Evolutionary conservation across 768 basidiomycete species (phyloP), one percentile per base, ranked within the genome.

Genomic region (Boletus reticulatus): DNA sequence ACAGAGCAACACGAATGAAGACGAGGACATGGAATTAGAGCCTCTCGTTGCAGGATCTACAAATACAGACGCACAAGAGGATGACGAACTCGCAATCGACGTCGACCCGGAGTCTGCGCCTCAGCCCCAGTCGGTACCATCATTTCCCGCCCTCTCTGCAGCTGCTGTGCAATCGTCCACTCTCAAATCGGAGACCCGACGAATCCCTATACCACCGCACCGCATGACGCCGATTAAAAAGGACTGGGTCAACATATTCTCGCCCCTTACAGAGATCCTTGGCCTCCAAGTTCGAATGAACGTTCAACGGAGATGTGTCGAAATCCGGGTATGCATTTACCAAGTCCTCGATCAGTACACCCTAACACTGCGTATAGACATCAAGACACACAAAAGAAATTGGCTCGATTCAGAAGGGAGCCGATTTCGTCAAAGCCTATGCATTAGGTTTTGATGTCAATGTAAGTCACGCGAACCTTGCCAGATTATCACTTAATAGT

Each of bases 211-310:
- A 70, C 97, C 97, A 13, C 94, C 94, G 10, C 97, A 99, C 71
- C 85, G 97, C 49, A 95, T 98, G 92, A 94, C 94, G 11, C 97
- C 97, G 4, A 73, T 98, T 51, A 96, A 97, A 75, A 92, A 89
- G 67, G 94, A 97, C 61, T 98, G 95, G 95, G 79, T 96, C 48
- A 91, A 89, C 68, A 85, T 98, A 55, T 98, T 98, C 68, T 90
- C 93, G 0, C 97, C 97, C 0, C 76, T 99, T 64, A 95, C 96
- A 4, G 96, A 99, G 77, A 88, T 97, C 61, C 76, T 96, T 66
- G 93, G 90, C 0, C 74, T 99, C 57, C 96, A 98, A 78, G 94
- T 99, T 31, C 82, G 97, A 66, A 98, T 99, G 96, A 99, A 99
- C 68, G 84, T 92, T 11, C 87, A 86, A 67, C 78, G 92, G 65